Evolutionary conservation across 345 rosid genomes (phyloP), one percentile per base, ranked within the genome.

Genomic region (Moricandia arvensis): DNA sequence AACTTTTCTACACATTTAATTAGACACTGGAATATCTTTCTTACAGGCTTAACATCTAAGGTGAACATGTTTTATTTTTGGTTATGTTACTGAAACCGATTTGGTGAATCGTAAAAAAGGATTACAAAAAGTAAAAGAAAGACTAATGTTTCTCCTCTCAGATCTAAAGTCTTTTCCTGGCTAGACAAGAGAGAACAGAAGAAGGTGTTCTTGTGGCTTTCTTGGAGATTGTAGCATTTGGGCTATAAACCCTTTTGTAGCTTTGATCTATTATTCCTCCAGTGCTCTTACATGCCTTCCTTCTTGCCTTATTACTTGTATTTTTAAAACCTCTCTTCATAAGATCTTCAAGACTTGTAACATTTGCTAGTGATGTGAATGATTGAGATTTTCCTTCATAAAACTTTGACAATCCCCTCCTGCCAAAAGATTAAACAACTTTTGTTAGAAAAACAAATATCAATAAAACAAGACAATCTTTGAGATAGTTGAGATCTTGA

Each of bases 321-420:
- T 63, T 62, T 38, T 61, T 79, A 37, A 51, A 71, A n/a, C 78
- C 80, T 77, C 80, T 89, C 84, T 91, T 91, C 67, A 70, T 72
- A 35, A 89, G 83, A 65, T 89, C 90, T 67, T 88, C 97, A 8
- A 81, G 65, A 80, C 84, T 86, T 75, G 71, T 83, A 59, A 86
- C 95, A 16, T 80, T 84, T 45, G 84, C 85, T 72, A 94, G 74
- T 71, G 90, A 90, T 70, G 97, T 84, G 72, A 87, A 94, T 12
- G 98, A 94, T 24, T 87, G 90, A 3, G 95, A 88, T 75, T 85
- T 90, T 59, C 98, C 98, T 47, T 87, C 71, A 37, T 90, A 94
- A 71, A 76, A 89, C 63, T 85, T 87, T 29, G 98, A 94, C 15
- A 94, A 75, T 16, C 96, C 97, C 69, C 90, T 83, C 79, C 96